Base-by-base conservation (phyloP, 179 eudicot species). In the Pouteria campechiana region DNA sequence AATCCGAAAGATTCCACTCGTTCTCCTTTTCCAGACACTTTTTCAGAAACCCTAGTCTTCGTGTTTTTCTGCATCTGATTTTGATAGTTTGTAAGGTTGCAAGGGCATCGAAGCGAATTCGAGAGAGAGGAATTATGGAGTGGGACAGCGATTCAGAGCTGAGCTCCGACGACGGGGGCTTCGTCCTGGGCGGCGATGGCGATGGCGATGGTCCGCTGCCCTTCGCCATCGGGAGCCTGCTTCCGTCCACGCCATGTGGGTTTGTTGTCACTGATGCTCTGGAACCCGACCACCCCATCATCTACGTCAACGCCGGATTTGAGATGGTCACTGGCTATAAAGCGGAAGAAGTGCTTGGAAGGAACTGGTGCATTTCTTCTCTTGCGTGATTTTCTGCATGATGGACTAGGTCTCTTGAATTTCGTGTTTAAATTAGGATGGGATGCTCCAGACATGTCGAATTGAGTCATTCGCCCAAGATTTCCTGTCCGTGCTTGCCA, bases 341-440 rank as follows among this genome's bases (percentile, higher is more conserved):
- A 0, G 96, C 94, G 19, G 96, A 86, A 50, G 94, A 86, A 40
- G 85, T 86, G 25, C 93, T 86, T 20, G 96, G 96, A 15, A 78
- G 89, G 7, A 86, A 86, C 33, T 83, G 96, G 96, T 86, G 46
- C 30, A 55, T 46, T 22, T n/a, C n/a, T n/a, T n/a, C n/a, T n/a
- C n/a, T n/a, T n/a, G n/a, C n/a, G n/a, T n/a, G n/a, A n/a, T n/a
- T n/a, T n/a, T n/a, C n/a, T n/a, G n/a, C n/a, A n/a, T n/a, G n/a
- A n/a, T n/a, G n/a, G n/a, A n/a, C n/a, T n/a, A n/a, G n/a, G n/a
- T n/a, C n/a, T n/a, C n/a, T n/a, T n/a, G n/a, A n/a, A n/a, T n/a
- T n/a, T n/a, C n/a, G n/a, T n/a, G n/a, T n/a, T n/a, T n/a, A n/a
- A n/a, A n/a, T n/a, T n/a, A n/a, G n/a, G n/a, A n/a, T n/a, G n/a